These are phyloP conservation scores for Ilex asprella DNA, from an alignment of 257 asterid genomes.

Conservation along the genomic window DNA sequence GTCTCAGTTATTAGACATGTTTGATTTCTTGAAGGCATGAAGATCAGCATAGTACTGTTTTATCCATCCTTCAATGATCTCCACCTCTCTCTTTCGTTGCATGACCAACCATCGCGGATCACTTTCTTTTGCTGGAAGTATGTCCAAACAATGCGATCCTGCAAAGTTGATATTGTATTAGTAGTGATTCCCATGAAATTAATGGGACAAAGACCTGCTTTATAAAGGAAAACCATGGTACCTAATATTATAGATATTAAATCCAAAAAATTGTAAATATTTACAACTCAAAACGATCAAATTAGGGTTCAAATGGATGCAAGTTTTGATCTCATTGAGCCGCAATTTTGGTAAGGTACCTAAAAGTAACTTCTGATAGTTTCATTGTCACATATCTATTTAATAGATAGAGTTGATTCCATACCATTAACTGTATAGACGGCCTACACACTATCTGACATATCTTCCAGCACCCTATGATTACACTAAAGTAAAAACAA, in stretches of 20 bases:
- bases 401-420: not conserved
- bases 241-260: too few relatives aligned
- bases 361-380: too few relatives aligned
- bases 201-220: too few relatives aligned
- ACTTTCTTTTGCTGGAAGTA: not conserved
- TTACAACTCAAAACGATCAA: too few relatives aligned
- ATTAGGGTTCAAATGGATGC: too few relatives aligned
- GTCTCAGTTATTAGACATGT: not conserved
- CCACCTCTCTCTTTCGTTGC: constrained; percentile 9
- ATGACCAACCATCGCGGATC: constrained; percentile 17
- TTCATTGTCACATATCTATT: not conserved
- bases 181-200: too few relatives aligned
- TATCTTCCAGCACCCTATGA: constrained; percentile 11
- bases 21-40: not conserved
- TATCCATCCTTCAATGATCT: constrained; percentile 12
- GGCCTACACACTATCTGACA: constrained; percentile 13
- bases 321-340: too few relatives aligned
- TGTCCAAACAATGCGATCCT: constrained; percentile 20
- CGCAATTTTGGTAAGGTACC: too few relatives aligned
- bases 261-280: too few relatives aligned
- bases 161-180: not conserved
- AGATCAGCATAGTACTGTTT: constrained; percentile 11
- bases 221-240: too few relatives aligned
- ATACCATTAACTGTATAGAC: constrained; percentile 11
- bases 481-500: too few relatives aligned